Percentiles rank a stretch among this genome's conserved stretches.
Evolutionary conservation across 495 filamentous ascomycete species (phyloP).

Genomic region (Recurvomyces mirabilis): DNA sequence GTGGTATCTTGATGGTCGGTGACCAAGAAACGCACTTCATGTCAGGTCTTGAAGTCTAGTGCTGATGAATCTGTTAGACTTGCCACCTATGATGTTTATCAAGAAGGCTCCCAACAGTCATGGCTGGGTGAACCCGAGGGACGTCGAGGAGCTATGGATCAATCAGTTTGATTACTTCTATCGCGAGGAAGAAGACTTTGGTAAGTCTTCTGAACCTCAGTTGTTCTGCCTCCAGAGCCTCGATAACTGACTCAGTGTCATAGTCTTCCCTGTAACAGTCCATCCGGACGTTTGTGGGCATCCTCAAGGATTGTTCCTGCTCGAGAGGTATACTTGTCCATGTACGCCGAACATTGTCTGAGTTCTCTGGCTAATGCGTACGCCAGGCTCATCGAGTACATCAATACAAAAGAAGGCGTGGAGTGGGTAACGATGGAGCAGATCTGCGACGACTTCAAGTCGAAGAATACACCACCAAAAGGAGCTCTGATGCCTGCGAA

Average conservation of each 20-base stretch:
- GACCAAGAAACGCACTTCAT: no score
- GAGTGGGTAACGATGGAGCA: slow-evolving; percentile 46
- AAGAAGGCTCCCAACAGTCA: slow-evolving; percentile 42
- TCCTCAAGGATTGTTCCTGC: slow-evolving; percentile 48
- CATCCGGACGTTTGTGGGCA: slow-evolving; percentile 44
- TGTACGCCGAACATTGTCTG: not conserved
- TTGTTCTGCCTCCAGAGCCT: no score
- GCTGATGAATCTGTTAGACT: no score
- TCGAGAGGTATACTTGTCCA: slow-evolving; percentile 34
- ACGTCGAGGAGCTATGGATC: slow-evolving; percentile 48
- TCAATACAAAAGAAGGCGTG: slow-evolving; percentile 43
- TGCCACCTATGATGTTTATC: slow-evolving; percentile 49
- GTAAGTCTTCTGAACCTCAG: no score
- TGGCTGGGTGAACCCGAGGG: slow-evolving; percentile 46
- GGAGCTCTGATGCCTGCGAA: slow-evolving; percentile 59
- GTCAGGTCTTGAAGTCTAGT: no score
- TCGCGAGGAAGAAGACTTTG: slow-evolving; percentile 49
- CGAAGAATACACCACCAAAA: slow-evolving; percentile 51
- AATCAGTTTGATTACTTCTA: slow-evolving; percentile 52
- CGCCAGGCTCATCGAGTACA: slow-evolving; percentile 36
- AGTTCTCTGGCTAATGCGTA: not conserved
- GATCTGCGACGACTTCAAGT: slow-evolving; percentile 48
- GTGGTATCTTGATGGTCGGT: slow-evolving; percentile 50
- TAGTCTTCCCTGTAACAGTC: slow-evolving; percentile 49
- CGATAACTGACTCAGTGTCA: no score